These are phyloP conservation scores for Nepenthes gracilis DNA, from an alignment of 148 eudicot species.

Conservation along the genomic window DNA sequence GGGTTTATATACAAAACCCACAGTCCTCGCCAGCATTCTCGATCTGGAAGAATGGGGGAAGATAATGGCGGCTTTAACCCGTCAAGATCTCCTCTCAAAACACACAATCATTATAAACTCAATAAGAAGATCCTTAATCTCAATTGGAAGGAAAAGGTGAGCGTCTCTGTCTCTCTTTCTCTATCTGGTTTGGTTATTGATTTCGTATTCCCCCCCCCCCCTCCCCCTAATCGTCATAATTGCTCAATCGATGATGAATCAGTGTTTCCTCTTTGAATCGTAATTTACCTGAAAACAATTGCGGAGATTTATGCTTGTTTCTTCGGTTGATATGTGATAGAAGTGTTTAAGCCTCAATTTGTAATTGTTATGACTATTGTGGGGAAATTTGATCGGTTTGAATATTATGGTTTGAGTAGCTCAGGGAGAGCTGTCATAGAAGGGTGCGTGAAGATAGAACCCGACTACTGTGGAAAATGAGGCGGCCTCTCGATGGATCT, in stretches of 20 bases:
- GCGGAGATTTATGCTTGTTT: no score
- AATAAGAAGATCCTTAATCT: conserved; percentile 20
- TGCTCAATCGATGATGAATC: background rate
- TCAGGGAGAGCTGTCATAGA: conserved; percentile 66
- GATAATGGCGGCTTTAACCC: conserved; percentile 11
- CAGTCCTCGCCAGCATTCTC: no score
- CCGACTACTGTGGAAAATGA: conserved; percentile 61
- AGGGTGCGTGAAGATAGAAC: conserved; percentile 67
- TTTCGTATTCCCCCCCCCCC: background rate
- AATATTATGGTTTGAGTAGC: conserved; percentile 21
- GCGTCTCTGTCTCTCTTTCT: background rate
- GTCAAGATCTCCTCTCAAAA: conserved; percentile 35
- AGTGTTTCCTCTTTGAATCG: no score
- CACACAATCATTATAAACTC: conserved; percentile 22
- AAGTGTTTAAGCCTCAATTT: no score
- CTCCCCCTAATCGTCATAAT: background rate
- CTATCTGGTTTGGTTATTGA: background rate
- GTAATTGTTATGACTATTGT: no score
- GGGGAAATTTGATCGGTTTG: background rate
- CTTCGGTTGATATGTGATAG: no score
- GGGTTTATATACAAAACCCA: no score
- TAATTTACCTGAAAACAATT: no score
- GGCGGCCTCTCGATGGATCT: conserved; percentile 27
- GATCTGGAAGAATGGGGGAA: conserved; percentile 11
- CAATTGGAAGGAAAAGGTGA: conserved; percentile 62